phyloP scores from a whole-genome alignment of 2,329 filamentous ascomycete species.

The Aspergillus melleus region DNA sequence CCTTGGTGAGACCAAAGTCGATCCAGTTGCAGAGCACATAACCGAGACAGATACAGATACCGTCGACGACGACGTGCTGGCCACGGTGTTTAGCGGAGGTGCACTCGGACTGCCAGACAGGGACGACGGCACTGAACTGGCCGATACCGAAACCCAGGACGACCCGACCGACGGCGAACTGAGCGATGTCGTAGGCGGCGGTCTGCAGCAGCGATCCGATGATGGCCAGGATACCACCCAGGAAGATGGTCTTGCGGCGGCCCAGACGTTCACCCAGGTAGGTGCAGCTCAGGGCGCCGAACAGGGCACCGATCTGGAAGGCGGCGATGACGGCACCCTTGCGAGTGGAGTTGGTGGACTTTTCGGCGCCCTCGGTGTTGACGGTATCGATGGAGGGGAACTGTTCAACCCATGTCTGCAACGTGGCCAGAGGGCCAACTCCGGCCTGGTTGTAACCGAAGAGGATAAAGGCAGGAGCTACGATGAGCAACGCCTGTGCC shows the following conservation, averaged over 20 bases:
- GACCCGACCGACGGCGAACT: constrained; percentile 50
- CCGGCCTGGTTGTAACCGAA: constrained; percentile 31
- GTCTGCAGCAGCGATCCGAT: constrained; percentile 40
- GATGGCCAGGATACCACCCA: constrained; percentile 36
- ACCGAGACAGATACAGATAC: constrained; percentile 43
- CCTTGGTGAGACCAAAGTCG: constrained; percentile 49
- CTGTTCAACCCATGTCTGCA: constrained; percentile 38
- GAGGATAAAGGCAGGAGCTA: constrained; percentile 25
- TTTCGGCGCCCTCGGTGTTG: constrained; percentile 23
- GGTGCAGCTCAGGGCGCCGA: constrained; percentile 21
- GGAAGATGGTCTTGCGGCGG: constrained; percentile 48
- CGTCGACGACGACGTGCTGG: constrained; percentile 50
- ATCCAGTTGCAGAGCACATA: constrained; percentile 42
- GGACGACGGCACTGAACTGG: constrained; percentile 49
- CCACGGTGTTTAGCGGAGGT: constrained; percentile 49
- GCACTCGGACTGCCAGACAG: constrained; percentile 52
- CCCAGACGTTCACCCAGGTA: constrained; percentile 49
- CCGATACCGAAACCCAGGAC: constrained; percentile 52
- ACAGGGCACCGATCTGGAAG: constrained; percentile 22
- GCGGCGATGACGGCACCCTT: constrained; percentile 30
- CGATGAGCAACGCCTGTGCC: constrained; percentile 23
- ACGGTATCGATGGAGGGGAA: constrained; percentile 58
- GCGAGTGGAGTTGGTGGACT: constrained; percentile 22
- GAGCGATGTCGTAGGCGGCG: constrained; percentile 44
- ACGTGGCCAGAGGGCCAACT: constrained; percentile 22